Evolutionary conservation across 1,284 basidiomycete species (phyloP), one percentile per base, ranked within the genome.

Genomic region (Cryptococcus sp.): DNA sequence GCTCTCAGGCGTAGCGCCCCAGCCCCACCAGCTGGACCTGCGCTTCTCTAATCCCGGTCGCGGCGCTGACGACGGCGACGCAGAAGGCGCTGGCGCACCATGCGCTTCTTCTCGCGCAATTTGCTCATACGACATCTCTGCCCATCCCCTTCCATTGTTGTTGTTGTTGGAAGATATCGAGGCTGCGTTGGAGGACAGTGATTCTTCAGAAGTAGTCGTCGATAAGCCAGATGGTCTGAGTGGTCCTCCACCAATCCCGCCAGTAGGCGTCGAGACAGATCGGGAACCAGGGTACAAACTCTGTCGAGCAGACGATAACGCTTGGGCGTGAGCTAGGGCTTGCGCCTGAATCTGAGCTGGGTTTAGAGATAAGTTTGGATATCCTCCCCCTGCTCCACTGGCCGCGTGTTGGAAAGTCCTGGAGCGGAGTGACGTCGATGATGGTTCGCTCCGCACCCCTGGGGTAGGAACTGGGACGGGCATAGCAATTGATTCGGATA

Each of bases 1-100:
- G 39, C 15, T 8, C 15, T 29, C 29, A 34, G 23, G 16, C n/a
- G 47, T n/a, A 45, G 59, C 61, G 20, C 55, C 61, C 70, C 72
- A 73, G 5, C 72, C 68, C 55, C 71, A 75, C 63, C 71, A 71
- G 55, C 70, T 73, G 19, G 68, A 68, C n/a, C 63, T 57, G 50
- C 69, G 56, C 57, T 61, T 61, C 34, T 58, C 63, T 53, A 62
- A 52, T 5, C 53, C 59, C 16, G 68, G 68, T 41, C 66, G 54
- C n/a, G 45, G n/a, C 6, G 46, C 17, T 11, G 34, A n/a, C 25
- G 45, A 22, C 19, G 39, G 44, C 11, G 40, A 29, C 19, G 26
- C 40, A 13, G 46, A 17, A 19, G 34, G 22, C 50, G 38, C 25
- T 19, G 19, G 23, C 13, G 48, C 62, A n/a, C 64, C 67, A n/a